Conservation (phyloP, 164 flowering plant species). For the grape (Vitis vinifera) region DNA sequence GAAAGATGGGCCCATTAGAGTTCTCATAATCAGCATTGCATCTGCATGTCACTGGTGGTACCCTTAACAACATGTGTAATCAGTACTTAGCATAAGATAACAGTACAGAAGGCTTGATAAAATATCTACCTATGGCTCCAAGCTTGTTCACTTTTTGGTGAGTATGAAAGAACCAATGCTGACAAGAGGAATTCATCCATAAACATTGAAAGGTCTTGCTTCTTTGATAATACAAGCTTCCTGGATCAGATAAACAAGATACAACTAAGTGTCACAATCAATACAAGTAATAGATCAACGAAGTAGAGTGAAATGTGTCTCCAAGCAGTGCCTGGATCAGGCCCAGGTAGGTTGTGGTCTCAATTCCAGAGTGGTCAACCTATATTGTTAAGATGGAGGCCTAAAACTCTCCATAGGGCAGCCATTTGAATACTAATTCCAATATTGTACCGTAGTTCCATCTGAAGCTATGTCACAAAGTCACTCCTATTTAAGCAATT, state of each 20-base stretch:
- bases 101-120: too few species aligned
- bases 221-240: constrained; percentile 62
- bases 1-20: neutral
- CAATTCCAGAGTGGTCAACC: too few species aligned
- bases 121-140: constrained; percentile 85
- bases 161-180: constrained; percentile 67
- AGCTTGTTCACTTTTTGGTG: constrained; percentile 88
- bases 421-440: too few species aligned
- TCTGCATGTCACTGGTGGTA: neutral
- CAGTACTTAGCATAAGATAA: too few species aligned
- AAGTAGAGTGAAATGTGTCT: too few species aligned
- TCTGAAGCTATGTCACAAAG: too few species aligned
- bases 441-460: too few species aligned
- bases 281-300: neutral
- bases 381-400: too few species aligned
- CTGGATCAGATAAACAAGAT: constrained; percentile 35
- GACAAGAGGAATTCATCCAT: constrained; percentile 77
- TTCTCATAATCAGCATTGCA: neutral
- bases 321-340: too few species aligned
- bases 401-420: too few species aligned
- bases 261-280: neutral
- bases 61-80: neutral
- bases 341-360: too few species aligned
- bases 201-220: constrained; percentile 28
- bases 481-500: too few species aligned